Evolutionary conservation across 1,139 yeast genomes (phyloP).

Genomic region (Magnusiomyces suaveolens): DNA sequence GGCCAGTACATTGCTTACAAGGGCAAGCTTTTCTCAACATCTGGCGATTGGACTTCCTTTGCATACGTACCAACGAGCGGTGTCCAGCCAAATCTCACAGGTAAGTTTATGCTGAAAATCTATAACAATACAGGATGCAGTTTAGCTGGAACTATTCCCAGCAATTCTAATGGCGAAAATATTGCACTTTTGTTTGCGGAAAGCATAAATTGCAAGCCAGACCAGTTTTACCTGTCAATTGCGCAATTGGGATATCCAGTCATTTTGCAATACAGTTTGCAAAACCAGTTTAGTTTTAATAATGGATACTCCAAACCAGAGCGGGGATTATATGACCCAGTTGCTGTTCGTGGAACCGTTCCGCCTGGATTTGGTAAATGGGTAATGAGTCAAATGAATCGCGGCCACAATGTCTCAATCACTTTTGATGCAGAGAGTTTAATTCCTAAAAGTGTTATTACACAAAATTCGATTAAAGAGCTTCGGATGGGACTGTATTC

Average conservation of each 20-base stretch:
- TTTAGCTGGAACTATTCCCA: background rate
- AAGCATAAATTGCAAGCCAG: background rate
- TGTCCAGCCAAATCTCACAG: slow-evolving; percentile 5
- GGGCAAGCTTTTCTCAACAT: background rate
- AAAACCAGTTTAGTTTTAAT: background rate
- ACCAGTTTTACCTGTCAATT: background rate
- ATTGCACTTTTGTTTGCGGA: background rate
- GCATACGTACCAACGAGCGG: slow-evolving; percentile 9
- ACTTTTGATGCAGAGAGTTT: background rate
- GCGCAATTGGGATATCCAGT: background rate
- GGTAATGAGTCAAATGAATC: slow-evolving; percentile 8
- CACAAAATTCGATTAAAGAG: background rate
- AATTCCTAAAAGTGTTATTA: background rate
- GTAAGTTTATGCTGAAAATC: slow-evolving; percentile 8
- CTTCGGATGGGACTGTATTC: slow-evolving; percentile 15
- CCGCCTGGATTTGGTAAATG: slow-evolving; percentile 5
- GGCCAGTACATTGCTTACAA: background rate
- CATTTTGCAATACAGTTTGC: background rate
- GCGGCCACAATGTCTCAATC: slow-evolving; percentile 7
- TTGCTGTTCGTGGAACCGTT: slow-evolving; percentile 7
- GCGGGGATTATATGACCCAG: background rate
- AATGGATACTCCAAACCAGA: background rate
- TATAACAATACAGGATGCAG: background rate
- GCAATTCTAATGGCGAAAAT: background rate
- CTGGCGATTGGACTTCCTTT: background rate